Conservation (phyloP, 2,329 filamentous ascomycete genomes). For the Nannizzia gypsea region DNA sequence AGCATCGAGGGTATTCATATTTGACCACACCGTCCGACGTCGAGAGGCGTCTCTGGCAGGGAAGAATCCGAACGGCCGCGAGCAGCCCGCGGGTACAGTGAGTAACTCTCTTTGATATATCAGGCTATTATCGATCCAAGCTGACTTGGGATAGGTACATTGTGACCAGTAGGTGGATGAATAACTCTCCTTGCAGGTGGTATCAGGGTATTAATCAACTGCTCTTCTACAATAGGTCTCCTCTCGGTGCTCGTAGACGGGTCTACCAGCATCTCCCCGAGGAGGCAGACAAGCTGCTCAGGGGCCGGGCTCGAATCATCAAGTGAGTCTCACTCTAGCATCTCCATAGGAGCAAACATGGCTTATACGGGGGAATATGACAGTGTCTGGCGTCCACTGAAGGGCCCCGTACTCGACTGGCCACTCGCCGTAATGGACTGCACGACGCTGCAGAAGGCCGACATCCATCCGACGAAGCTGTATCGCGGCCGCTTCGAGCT, state of each 20-base stretch:
- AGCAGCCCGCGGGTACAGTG: background rate
- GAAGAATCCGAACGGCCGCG: background rate
- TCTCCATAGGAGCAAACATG: background rate
- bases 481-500: slow-evolving; percentile 47
- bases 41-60: slow-evolving; percentile 20
- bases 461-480: slow-evolving; percentile 60
- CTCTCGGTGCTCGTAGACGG: slow-evolving; percentile 23
- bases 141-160: background rate
- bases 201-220: background rate
- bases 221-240: background rate
- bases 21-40: slow-evolving; percentile 78
- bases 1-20: slow-evolving; percentile 56
- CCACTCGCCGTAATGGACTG: slow-evolving; percentile 50
- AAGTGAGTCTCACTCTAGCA: slow-evolving; percentile 35
- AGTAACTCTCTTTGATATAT: background rate
- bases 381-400: slow-evolving; percentile 60
- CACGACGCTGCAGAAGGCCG: slow-evolving; percentile 43
- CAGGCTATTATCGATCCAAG: background rate
- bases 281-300: slow-evolving; percentile 55
- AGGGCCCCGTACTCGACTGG: slow-evolving; percentile 44
- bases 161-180: background rate
- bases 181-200: background rate
- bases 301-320: slow-evolving; percentile 65
- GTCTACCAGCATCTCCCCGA: slow-evolving; percentile 54
- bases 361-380: too few relatives aligned